Evolutionary conservation across 2,329 filamentous ascomycete species (phyloP).

Genomic region (Fusarium sacchari): DNA sequence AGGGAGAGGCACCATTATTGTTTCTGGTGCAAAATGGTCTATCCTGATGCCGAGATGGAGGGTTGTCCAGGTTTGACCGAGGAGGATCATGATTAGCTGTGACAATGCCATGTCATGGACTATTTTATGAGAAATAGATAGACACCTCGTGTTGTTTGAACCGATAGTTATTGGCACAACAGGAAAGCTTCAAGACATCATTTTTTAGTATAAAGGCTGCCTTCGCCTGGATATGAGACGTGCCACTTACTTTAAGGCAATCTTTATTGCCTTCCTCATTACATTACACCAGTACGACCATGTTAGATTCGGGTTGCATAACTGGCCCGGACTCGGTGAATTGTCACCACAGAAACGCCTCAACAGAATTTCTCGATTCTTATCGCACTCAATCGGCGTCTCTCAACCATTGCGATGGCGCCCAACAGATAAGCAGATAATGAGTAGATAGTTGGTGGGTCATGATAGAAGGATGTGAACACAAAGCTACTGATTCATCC

Average conservation of each 20-base stretch:
- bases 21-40: conserved; percentile 94
- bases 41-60: conserved; percentile 78
- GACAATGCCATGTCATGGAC: neutral
- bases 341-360: conserved; percentile 1
- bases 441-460: neutral
- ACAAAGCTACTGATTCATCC: neutral
- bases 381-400: neutral
- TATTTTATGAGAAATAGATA: neutral
- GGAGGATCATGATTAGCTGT: conserved; percentile 74
- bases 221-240: neutral
- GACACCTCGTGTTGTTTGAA: neutral
- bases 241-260: neutral
- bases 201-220: neutral
- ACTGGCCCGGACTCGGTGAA: neutral
- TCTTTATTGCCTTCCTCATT: neutral
- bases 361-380: conserved; percentile 7
- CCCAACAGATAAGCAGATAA: conserved; percentile 2
- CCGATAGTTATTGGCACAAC: neutral
- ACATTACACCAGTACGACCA: neutral
- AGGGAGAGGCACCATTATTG: conserved; percentile 82
- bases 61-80: conserved; percentile 89
- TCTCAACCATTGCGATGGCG: neutral
- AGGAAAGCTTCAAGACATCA: neutral
- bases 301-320: neutral
- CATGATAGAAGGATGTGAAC: neutral